Conservation (phyloP, 177 flowering plant species). For the Vitis hybrid region DNA sequence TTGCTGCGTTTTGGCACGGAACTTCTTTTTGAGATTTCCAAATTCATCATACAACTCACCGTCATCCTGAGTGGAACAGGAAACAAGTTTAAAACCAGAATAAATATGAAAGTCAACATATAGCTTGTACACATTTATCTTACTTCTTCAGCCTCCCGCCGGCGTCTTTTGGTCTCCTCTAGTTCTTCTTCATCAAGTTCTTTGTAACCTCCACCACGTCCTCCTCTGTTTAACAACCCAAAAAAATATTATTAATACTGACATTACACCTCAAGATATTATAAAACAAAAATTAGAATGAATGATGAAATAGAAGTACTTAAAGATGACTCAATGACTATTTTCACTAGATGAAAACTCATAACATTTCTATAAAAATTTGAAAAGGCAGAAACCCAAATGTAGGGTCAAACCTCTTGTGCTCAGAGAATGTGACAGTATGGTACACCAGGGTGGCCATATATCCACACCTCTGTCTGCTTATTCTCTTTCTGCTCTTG, state of each 20-base stretch:
- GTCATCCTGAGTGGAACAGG: conserved; percentile 67
- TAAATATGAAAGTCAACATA: background rate
- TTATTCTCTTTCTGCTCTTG: too few relatives aligned
- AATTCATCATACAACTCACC: conserved; percentile 99
- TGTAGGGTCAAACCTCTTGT: too few relatives aligned
- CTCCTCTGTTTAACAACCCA: conserved; percentile 63
- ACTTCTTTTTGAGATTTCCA: conserved; percentile 96
- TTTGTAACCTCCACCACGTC: conserved; percentile 97
- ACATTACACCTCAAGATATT: background rate
- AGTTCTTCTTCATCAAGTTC: conserved; percentile 98
- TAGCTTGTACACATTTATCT: conserved; percentile 7
- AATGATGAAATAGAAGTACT: too few relatives aligned
- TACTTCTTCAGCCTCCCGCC: conserved; percentile 92
- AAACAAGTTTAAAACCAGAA: conserved; percentile 6
- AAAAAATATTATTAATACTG: background rate
- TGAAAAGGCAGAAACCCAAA: too few relatives aligned
- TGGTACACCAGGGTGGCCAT: too few relatives aligned
- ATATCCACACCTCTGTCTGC: too few relatives aligned
- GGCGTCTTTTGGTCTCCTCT: conserved; percentile 83
- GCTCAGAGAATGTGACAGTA: too few relatives aligned
- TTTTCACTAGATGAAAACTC: too few relatives aligned
- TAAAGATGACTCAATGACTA: too few relatives aligned
- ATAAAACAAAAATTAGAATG: too few relatives aligned
- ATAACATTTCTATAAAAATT: too few relatives aligned
- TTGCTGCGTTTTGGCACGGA: conserved; percentile 81